phyloP scores from a whole-genome alignment of 1,284 basidiomycete species.

The Bondarzewia mesenterica region DNA sequence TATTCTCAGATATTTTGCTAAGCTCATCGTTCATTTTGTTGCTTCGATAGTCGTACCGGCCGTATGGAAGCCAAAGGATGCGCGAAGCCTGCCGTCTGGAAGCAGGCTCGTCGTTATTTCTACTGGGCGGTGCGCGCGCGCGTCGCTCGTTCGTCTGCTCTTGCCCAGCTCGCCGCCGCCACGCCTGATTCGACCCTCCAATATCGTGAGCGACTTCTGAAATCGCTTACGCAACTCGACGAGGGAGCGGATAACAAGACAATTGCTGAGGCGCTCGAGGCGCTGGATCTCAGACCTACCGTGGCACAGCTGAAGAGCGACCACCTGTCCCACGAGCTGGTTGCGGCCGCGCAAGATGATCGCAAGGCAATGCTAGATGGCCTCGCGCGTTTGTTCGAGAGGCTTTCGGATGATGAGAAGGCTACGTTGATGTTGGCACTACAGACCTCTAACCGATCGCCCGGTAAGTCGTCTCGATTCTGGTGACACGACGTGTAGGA shows the following conservation, averaged over 20 bases:
- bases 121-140: conserved; percentile 91
- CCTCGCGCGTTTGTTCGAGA: conserved; percentile 58
- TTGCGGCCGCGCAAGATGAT: conserved; percentile 58
- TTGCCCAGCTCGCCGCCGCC: conserved; percentile 50
- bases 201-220: conserved; percentile 50
- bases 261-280: conserved; percentile 56
- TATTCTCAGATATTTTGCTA: neutral
- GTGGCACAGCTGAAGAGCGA: conserved; percentile 57
- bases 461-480: conserved; percentile 36
- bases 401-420: conserved; percentile 68
- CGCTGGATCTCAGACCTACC: conserved; percentile 55
- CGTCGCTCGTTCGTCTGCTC: conserved; percentile 56
- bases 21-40: conserved; percentile 10
- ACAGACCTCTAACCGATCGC: conserved; percentile 45
- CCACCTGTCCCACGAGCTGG: conserved; percentile 50
- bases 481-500: neutral
- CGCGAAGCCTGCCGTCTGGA: conserved; percentile 79
- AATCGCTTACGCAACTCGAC: conserved; percentile 49
- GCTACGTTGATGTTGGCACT: conserved; percentile 51
- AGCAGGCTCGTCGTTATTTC: conserved; percentile 86
- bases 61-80: conserved; percentile 99
- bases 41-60: conserved; percentile 66
- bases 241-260: conserved; percentile 43
- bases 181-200: conserved; percentile 55
- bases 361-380: conserved; percentile 64